These are phyloP conservation scores for Chaetomiaceae sp. DNA, from an alignment of 2,329 filamentous ascomycete species.

Conservation along the genomic window DNA sequence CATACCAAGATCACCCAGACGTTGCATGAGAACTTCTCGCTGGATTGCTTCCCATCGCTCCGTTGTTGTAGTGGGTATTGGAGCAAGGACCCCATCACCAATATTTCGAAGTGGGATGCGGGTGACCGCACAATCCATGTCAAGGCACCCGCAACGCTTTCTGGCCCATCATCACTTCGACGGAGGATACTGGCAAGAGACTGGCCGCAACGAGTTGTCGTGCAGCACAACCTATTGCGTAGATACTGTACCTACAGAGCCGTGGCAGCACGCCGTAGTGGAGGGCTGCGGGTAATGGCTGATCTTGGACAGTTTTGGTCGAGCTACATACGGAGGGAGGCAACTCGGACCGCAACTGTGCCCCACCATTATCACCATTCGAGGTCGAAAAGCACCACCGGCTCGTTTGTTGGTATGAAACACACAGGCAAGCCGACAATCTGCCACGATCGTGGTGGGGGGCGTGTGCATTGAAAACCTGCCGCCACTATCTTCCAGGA, in stretches of 20 bases:
- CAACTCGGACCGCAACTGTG: background rate
- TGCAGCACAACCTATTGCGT: background rate
- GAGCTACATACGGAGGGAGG: background rate
- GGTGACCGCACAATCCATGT: no score
- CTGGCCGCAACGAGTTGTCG: background rate
- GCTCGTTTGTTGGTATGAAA: background rate
- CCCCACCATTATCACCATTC: background rate
- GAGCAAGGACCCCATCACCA: no score
- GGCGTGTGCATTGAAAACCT: background rate
- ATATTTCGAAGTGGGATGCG: no score
- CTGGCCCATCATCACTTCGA: background rate
- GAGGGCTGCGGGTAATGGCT: slow-evolving; percentile 3
- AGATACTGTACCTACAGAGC: no score
- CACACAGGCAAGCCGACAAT: background rate
- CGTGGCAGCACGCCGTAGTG: background rate
- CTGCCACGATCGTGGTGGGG: background rate
- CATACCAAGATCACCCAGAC: no score
- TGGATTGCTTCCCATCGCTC: no score
- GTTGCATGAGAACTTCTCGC: no score
- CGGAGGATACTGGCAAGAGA: background rate
- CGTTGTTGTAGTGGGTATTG: no score
- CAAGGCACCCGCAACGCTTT: background rate
- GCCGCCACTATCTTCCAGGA: background rate
- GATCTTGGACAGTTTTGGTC: slow-evolving; percentile 7
- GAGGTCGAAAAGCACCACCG: background rate